These are phyloP conservation scores for Aureobasidium vineae DNA, from an alignment of 2,329 filamentous ascomycete species.

Conservation along the genomic window DNA sequence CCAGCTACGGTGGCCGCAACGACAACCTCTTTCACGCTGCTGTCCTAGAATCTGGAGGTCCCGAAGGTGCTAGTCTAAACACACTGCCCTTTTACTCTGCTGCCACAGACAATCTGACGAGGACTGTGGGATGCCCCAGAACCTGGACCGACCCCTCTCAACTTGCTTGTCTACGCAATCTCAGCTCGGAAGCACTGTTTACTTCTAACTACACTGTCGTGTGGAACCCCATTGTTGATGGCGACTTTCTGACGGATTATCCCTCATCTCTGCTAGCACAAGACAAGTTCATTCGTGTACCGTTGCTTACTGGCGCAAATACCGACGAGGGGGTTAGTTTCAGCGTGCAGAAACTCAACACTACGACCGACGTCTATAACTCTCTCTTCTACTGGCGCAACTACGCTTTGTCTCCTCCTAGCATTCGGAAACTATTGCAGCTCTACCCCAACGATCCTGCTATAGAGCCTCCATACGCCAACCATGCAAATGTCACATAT, in stretches of 20 bases:
- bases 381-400: conserved; percentile 46
- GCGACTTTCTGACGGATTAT: conserved; percentile 50
- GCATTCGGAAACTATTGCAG: conserved; percentile 46
- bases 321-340: conserved; percentile 51
- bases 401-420: conserved; percentile 49
- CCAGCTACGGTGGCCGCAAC: conserved; percentile 44
- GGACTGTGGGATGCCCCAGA: conserved; percentile 29
- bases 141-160: conserved; percentile 28
- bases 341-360: conserved; percentile 44
- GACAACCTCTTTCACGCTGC: conserved; percentile 46
- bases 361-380: conserved; percentile 47
- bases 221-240: conserved; percentile 44
- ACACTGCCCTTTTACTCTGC: conserved; percentile 28
- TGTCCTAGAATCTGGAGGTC: conserved; percentile 45
- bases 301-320: conserved; percentile 51
- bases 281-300: conserved; percentile 48
- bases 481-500: conserved; percentile 32
- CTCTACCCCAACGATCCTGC: conserved; percentile 53
- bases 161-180: conserved; percentile 28
- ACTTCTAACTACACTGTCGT: conserved; percentile 31
- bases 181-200: conserved; percentile 29
- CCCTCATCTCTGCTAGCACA: conserved; percentile 48
- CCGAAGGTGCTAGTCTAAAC: conserved; percentile 33
- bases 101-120: conserved; percentile 28
- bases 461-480: conserved; percentile 46